Evolutionary conservation across 495 filamentous ascomycete genomes (phyloP), one percentile per base, ranked within the genome.

Genomic region (Penicillium coprophilum): DNA sequence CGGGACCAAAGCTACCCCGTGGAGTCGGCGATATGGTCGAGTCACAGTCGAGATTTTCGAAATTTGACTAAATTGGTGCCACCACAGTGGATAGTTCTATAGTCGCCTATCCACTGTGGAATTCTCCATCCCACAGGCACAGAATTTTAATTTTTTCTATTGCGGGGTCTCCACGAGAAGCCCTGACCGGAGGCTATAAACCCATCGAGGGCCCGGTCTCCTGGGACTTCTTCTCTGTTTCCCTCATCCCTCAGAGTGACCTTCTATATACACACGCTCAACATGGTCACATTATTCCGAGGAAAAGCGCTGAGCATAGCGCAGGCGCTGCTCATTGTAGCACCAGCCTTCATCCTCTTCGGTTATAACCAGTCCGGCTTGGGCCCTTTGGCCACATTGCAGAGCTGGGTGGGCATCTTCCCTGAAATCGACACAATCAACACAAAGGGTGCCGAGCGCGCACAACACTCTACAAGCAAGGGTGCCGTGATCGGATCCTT

Each of bases 401-500:
- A 66, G 31, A 68, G 62, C 36, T 72, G 63, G 59, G 65, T 62
- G 11, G 41, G 71, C 24, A 30, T 58, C 21, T 72, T 73, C 50
- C 71, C 71, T 0, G 44, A 70, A 21, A 69, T 71, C 48, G 69
- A 73, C 31, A 67, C 69, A 23, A 56, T 68, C 56, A 55, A 73
- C 59, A 70, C 71, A 15, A 28, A 38, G 0, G 69, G 67, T 6
- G 60, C 43, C 1, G 15, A 50, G 17, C 57, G 61, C 21, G 41
- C 61, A 0, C 47, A 63, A 19, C 68, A 71, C 32, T 67, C 69
- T 2, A 71, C 72, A n/a, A 50, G 56, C 31, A 69, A 71, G 47
- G 77, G 76, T 36, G 69, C 71, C 21, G 72, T 78, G 10, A 70
- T 74, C 23, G 74, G 66, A 1, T 62, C 73, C 13, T 77, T 74